These are phyloP conservation scores for Pseudopithomyces maydicus DNA, from an alignment of 2,329 filamentous ascomycete genomes.

Conservation along the genomic window DNA sequence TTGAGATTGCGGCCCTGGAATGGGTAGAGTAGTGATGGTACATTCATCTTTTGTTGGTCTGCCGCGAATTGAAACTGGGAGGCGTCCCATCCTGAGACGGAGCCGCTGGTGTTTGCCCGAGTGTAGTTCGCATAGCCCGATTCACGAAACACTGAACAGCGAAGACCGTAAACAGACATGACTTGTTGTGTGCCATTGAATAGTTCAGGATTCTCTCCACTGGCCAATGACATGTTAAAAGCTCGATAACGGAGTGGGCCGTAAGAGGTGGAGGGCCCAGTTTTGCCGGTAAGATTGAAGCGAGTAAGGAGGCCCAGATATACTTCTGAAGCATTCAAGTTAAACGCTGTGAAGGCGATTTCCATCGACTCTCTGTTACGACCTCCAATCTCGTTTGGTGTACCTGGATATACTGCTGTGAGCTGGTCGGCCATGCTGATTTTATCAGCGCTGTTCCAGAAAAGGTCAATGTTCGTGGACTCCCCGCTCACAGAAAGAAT, in stretches of 20 bases:
- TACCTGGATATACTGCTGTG: too few species aligned
- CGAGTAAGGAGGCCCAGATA: background rate
- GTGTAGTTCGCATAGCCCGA: background rate
- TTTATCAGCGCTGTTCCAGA: too few species aligned
- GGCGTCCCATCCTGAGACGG: background rate
- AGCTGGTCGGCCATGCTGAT: too few species aligned
- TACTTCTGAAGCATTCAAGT: too few species aligned
- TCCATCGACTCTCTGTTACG: too few species aligned
- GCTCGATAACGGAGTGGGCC: background rate
- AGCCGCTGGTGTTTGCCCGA: background rate
- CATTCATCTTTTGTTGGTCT: background rate
- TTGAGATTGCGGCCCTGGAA: background rate
- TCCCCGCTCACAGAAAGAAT: background rate
- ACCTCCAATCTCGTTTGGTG: too few species aligned
- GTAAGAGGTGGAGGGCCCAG: background rate
- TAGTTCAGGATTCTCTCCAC: background rate
- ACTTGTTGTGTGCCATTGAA: background rate
- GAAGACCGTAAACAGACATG: background rate
- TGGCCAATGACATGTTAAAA: background rate
- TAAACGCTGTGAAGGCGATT: too few species aligned
- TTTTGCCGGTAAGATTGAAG: background rate
- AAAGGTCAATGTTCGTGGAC: background rate
- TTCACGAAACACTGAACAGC: background rate
- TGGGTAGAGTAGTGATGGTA: background rate
- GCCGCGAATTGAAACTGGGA: background rate